A percentile compares a stretch with the other conserved stretches of the same genome.
These are phyloP conservation scores for Leccinum subfulvum DNA, from an alignment of 1,284 basidiomycete species.

Conservation along the genomic window DNA sequence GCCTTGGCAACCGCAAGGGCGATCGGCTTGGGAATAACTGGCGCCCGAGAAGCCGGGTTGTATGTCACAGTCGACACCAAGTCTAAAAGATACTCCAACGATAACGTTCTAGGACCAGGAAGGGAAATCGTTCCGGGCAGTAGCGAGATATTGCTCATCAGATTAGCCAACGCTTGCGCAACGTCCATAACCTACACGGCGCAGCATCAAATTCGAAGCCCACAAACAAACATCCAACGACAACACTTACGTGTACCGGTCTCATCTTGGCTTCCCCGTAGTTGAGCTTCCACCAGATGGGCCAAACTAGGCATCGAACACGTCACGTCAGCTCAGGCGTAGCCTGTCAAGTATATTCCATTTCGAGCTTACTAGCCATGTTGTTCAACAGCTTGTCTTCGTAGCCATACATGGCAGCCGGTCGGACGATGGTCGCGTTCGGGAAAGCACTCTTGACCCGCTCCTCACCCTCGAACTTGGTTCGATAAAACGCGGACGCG, in stretches of 20 bases:
- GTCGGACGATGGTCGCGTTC: constrained; percentile 87
- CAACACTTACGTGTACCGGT: constrained; percentile 80
- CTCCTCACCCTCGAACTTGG: constrained; percentile 91
- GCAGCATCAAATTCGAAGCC: constrained; percentile 21
- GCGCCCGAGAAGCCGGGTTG: constrained; percentile 64
- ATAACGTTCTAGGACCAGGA: constrained; percentile 87
- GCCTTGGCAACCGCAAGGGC: constrained; percentile 67
- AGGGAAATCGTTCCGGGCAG: constrained; percentile 75
- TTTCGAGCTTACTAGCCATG: constrained; percentile 71
- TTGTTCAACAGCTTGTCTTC: constrained; percentile 96
- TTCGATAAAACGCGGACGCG: constrained; percentile 80
- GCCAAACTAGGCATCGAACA: constrained; percentile 59
- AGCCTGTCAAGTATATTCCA: constrained; percentile 7
- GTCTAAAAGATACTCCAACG: constrained; percentile 81
- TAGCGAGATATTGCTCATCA: constrained; percentile 60
- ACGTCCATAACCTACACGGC: constrained; percentile 80
- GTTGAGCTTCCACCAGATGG: constrained; percentile 96
- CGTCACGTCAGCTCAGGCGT: constrained; percentile 20
- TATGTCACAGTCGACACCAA: constrained; percentile 83
- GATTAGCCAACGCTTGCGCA: constrained; percentile 84
- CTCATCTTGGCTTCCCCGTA: constrained; percentile 82
- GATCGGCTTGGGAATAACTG: constrained; percentile 76
- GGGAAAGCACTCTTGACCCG: constrained; percentile 85
- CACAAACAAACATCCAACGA: neutral
- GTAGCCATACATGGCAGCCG: constrained; percentile 84